phyloP scores from a whole-genome alignment of 495 filamentous ascomycete species.

The Articulospora tetracladia region DNA sequence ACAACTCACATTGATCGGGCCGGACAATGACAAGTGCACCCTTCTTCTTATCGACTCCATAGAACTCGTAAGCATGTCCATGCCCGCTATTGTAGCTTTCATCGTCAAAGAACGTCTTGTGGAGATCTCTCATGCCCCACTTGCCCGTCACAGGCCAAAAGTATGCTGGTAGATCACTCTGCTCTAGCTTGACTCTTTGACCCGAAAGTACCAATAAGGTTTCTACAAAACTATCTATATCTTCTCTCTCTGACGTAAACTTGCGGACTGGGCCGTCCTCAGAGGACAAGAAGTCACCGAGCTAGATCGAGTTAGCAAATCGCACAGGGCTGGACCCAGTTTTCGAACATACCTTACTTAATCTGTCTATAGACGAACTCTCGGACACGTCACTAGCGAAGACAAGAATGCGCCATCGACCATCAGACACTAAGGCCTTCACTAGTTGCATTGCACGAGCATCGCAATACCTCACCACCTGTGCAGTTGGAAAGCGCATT shows the following conservation, averaged over 20 bases:
- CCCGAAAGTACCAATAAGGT: constrained; percentile 39
- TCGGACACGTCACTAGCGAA: constrained; percentile 51
- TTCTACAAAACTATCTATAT: constrained; percentile 59
- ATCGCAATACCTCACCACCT: constrained; percentile 54
- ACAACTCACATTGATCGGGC: constrained; percentile 62
- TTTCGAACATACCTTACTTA: constrained; percentile 37
- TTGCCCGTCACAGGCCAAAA: constrained; percentile 58
- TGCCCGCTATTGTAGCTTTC: constrained; percentile 63
- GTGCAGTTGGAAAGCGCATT: constrained; percentile 53
- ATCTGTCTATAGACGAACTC: constrained; percentile 18
- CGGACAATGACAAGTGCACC: constrained; percentile 59
- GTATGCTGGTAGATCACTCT: constrained; percentile 52
- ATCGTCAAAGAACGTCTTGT: constrained; percentile 65
- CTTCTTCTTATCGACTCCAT: constrained; percentile 48
- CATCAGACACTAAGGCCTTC: constrained; percentile 46
- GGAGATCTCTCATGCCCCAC: constrained; percentile 55
- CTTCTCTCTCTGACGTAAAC: constrained; percentile 37
- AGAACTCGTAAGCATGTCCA: constrained; percentile 58
- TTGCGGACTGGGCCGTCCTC: neutral
- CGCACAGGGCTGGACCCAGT: constrained; percentile 12
- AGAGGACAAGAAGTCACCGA: constrained; percentile 9
- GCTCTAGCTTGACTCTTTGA: constrained; percentile 49
- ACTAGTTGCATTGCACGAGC: constrained; percentile 52
- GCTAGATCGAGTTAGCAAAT: neutral
- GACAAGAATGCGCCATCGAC: constrained; percentile 56